Evolutionary conservation across 2,329 filamentous ascomycete genomes (phyloP).

Genomic region (Lasiodiplodia theobromae): DNA sequence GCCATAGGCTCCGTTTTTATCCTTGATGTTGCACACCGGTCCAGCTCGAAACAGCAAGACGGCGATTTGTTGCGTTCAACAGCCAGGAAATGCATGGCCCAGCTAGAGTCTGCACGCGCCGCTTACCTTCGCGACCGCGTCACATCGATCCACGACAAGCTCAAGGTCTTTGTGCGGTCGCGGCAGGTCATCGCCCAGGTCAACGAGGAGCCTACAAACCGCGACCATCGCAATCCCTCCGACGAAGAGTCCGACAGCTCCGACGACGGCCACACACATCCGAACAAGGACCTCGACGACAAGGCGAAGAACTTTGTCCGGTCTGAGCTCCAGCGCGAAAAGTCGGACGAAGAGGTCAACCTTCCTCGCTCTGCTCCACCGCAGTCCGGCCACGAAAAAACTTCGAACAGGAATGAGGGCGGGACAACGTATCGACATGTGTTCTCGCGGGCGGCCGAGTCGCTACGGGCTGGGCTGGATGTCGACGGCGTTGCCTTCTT

Average conservation of each 20-base stretch:
- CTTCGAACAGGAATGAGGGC: not conserved
- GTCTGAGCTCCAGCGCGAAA: not conserved
- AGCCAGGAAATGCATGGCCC: conserved; percentile 30
- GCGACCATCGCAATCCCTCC: too few species aligned
- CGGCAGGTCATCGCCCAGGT: not conserved
- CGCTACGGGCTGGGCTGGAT: conserved; percentile 30
- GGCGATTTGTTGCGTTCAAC: conserved; percentile 17
- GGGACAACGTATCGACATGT: conserved; percentile 32
- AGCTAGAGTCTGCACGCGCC: conserved; percentile 26
- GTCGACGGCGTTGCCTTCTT: conserved; percentile 31
- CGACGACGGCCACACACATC: too few species aligned
- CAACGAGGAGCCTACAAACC: not conserved
- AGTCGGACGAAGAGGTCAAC: not conserved
- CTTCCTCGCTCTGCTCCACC: not conserved
- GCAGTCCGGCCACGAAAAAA: not conserved
- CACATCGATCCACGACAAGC: not conserved
- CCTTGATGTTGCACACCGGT: conserved; percentile 18
- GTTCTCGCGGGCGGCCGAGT: conserved; percentile 33
- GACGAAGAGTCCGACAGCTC: too few species aligned
- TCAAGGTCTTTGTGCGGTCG: not conserved
- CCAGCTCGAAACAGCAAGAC: conserved; percentile 7
- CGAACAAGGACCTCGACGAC: too few species aligned
- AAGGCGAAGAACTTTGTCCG: too few species aligned
- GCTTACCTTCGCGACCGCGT: not conserved
- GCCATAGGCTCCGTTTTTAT: conserved; percentile 33